Evolutionary conservation across 768 basidiomycete species (phyloP), one percentile per base, ranked within the genome.

Genomic region (Calocybe indica): DNA sequence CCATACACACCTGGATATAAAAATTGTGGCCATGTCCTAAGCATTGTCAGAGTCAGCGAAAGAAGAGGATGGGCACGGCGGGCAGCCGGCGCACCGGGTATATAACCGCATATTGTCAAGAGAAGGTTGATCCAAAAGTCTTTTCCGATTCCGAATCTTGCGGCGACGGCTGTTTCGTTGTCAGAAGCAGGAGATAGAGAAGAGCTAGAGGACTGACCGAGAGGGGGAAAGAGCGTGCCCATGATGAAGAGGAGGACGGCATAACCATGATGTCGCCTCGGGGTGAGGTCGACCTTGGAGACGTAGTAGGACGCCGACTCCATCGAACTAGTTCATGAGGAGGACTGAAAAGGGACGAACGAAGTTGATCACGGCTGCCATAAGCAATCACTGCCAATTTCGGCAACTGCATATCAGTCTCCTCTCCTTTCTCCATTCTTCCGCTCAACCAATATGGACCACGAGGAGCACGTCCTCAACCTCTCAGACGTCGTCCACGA

Each of bases 101-200:
- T 87, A 63, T 95, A 96, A 8, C 93, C 93, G 61, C 82, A 85
- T 46, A 97, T 77, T n/a, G 90, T 93, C 33, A 94, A 67, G 55
- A 95, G 61, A 4, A 91, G 64, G 66, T 96, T 96, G 57, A 96
- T 68, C 80, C 85, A 94, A 69, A 96, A 94, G 63, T 97, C 94
- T 46, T 70, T 70, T 10, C 91, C 92, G 56, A 95, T 80, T 30
- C 94, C 94, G 61, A 97, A 97, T 48, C 94, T 78, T 15, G 91
- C 85, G 5, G 92, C 93, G 30, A 96, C 93, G 51, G 94, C 93
- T 96, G 61, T 3, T 52, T 49, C 37, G 50, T 48, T 38, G 36
- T 43, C 30, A 37, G 51, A 49, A 47, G 44, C 40, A 28, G 31
- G 36, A 41, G 7, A 11, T 41, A 53, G 31, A 54, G 15, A n/a